Conservation (phyloP, 208 protist species). For the Trypanosoma melophagium region DNA sequence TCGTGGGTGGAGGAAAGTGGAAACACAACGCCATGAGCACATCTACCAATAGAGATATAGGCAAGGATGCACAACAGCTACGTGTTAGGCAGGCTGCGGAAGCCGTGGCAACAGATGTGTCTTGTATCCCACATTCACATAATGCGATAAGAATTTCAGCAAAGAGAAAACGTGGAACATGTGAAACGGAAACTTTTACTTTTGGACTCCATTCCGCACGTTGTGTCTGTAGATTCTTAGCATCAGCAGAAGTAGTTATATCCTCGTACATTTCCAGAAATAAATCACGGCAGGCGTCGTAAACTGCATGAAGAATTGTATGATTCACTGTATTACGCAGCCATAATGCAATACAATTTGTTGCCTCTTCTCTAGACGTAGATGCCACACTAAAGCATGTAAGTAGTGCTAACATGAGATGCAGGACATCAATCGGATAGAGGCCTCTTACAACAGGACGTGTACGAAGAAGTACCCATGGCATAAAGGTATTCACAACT, state of each 20-base stretch:
- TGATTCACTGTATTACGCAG: constrained; percentile 10
- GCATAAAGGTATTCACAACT: constrained; percentile 37
- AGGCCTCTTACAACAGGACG: constrained; percentile 36
- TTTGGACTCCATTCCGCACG: constrained; percentile 50
- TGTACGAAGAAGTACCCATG: constrained; percentile 58
- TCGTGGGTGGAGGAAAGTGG: constrained; percentile 21
- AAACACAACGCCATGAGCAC: constrained; percentile 59
- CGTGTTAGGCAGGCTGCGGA: constrained; percentile 40
- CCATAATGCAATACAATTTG: neutral
- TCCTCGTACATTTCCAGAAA: constrained; percentile 71
- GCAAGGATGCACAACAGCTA: constrained; percentile 37
- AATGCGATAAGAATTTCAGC: constrained; percentile 50
- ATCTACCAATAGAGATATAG: constrained; percentile 46
- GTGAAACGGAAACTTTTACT: constrained; percentile 42
- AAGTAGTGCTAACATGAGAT: constrained; percentile 49
- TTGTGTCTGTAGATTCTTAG: neutral
- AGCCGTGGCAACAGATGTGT: constrained; percentile 45
- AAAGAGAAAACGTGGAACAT: constrained; percentile 52
- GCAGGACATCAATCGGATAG: constrained; percentile 75
- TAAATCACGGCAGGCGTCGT: constrained; percentile 66
- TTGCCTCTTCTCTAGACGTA: neutral
- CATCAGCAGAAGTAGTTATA: constrained; percentile 8
- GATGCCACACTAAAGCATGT: constrained; percentile 28
- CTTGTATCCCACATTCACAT: constrained; percentile 37
- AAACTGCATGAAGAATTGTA: constrained; percentile 50